Evolutionary conservation across 495 filamentous ascomycete species (phyloP).

Genomic region (Terfezia boudieri): DNA sequence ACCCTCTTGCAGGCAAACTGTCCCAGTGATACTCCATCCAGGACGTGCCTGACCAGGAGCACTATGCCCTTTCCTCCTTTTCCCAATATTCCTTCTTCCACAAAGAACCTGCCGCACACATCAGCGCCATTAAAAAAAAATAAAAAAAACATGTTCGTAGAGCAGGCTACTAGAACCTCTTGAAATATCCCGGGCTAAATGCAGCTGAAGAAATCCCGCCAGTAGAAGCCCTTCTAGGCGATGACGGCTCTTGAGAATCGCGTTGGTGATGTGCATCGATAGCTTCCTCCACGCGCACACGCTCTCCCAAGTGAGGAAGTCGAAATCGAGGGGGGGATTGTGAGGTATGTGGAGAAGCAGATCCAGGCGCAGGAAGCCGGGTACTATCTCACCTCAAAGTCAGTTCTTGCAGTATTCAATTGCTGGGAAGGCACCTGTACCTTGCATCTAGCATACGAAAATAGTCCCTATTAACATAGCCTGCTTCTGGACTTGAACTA

Average conservation of each 20-base stretch:
- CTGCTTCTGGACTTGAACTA: constrained; percentile 24
- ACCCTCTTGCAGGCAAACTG: constrained; percentile 94
- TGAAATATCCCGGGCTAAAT: constrained; percentile 81
- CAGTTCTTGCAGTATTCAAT: too few species aligned
- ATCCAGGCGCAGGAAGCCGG: constrained; percentile 27
- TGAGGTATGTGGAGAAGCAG: constrained; percentile 3
- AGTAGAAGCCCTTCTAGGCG: constrained; percentile 26
- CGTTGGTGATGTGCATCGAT: not conserved
- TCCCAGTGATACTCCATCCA: constrained; percentile 68
- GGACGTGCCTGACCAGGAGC: constrained; percentile 65
- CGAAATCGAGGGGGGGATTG: constrained; percentile 18
- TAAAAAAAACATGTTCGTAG: not conserved
- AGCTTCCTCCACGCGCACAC: constrained; percentile 6
- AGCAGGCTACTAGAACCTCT: constrained; percentile 20
- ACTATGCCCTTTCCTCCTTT: constrained; percentile 89
- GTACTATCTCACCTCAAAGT: constrained; percentile 4
- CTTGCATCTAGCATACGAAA: constrained; percentile 68
- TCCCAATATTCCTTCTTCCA: constrained; percentile 64
- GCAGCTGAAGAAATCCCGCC: constrained; percentile 58
- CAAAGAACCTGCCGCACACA: constrained; percentile 39
- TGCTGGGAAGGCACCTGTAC: constrained; percentile 8
- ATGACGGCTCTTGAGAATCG: too few species aligned
- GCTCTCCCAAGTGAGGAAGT: constrained; percentile 7
- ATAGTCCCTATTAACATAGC: constrained; percentile 73
- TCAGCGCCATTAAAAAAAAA: not conserved